These are phyloP conservation scores for Rachicladosporium sp. DNA, from an alignment of 2,329 filamentous ascomycete species.

Conservation along the genomic window DNA sequence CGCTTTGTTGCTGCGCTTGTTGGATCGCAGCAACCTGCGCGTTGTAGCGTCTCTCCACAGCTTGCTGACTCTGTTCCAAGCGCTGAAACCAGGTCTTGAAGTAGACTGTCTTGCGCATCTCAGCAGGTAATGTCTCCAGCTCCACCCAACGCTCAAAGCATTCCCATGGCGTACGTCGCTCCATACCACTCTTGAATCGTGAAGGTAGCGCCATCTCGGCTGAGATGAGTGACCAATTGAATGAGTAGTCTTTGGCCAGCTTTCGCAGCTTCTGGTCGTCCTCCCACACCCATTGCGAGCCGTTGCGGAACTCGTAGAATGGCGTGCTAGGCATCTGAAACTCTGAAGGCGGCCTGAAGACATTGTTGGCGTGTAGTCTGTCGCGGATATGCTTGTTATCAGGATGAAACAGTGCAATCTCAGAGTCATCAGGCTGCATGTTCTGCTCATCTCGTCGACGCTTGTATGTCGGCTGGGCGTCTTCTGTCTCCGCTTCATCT, in stretches of 20 bases:
- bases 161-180: conserved; percentile 91
- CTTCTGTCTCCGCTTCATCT: conserved; percentile 45
- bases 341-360: conserved; percentile 86
- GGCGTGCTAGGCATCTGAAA: conserved; percentile 77
- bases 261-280: conserved; percentile 84
- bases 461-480: conserved; percentile 24
- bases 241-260: conserved; percentile 82
- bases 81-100: conserved; percentile 64
- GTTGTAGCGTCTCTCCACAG: conserved; percentile 46
- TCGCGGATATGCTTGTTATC: conserved; percentile 85
- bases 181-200: conserved; percentile 68
- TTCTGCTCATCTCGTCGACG: conserved; percentile 30
- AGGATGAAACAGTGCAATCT: conserved; percentile 78
- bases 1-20: conserved; percentile 36
- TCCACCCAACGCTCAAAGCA: conserved; percentile 96
- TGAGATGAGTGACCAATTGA: conserved; percentile 95
- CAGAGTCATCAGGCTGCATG: conserved; percentile 55
- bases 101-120: conserved; percentile 92
- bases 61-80: conserved; percentile 50
- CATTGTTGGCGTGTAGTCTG: conserved; percentile 77
- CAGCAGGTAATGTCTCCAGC: conserved; percentile 76
- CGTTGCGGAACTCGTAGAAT: conserved; percentile 77
- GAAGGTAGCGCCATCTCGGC: conserved; percentile 64
- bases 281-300: conserved; percentile 80
- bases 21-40: conserved; percentile 41